Conservation (phyloP, 257 asterid species). For the Apocynum venetum region DNA sequence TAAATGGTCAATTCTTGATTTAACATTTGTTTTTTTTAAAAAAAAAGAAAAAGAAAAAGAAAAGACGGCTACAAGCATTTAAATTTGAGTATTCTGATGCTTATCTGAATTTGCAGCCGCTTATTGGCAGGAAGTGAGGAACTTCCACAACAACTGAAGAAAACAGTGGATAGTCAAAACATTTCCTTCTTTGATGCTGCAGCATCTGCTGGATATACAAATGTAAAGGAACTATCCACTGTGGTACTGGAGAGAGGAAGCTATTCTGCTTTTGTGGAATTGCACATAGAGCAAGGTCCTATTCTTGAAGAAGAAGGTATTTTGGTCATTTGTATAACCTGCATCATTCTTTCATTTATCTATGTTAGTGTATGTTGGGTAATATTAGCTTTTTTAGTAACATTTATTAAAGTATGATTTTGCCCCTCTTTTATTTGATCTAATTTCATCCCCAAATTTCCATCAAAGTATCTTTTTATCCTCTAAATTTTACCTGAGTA, state of each 20-base stretch:
- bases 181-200: slow-evolving; percentile 72
- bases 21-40: background rate
- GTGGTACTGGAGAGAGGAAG: slow-evolving; percentile 66
- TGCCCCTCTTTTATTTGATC: background rate
- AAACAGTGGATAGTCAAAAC: slow-evolving; percentile 58
- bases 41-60: background rate
- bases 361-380: background rate
- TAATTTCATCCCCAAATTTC: background rate
- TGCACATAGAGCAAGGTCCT: slow-evolving; percentile 99
- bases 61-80: background rate
- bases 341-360: background rate
- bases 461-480: no score
- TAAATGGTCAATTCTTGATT: background rate
- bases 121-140: slow-evolving; percentile 75
- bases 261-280: slow-evolving; percentile 72
- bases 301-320: slow-evolving; percentile 91
- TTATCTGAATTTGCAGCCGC: slow-evolving; percentile 59
- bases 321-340: background rate
- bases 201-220: slow-evolving; percentile 58
- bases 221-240: slow-evolving; percentile 46
- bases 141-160: slow-evolving; percentile 56
- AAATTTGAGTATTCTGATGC: slow-evolving; percentile 20
- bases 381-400: background rate
- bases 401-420: background rate
- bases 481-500: background rate